Evolutionary conservation across 1,284 basidiomycete genomes (phyloP).

Genomic region (Cystobasidium slooffiae): DNA sequence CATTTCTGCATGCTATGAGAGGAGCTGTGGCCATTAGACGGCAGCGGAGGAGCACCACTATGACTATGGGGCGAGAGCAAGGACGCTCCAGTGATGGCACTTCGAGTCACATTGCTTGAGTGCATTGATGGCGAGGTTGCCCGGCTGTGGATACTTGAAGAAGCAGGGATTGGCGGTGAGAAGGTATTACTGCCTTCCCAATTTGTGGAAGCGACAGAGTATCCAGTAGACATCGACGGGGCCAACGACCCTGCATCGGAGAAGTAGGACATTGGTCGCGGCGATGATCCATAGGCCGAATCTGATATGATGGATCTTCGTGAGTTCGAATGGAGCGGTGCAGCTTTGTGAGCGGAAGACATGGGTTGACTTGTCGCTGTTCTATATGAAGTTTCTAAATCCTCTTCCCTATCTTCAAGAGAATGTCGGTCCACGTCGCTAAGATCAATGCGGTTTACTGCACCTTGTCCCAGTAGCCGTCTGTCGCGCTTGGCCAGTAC

Average conservation of each 20-base stretch:
- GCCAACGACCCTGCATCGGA: conserved; percentile 17
- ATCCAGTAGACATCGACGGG: conserved; percentile 1
- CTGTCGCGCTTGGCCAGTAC: conserved; percentile 71
- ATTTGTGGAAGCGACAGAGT: conserved; percentile 18
- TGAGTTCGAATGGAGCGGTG: background rate
- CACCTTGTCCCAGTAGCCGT: conserved; percentile 71
- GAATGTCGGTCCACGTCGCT: conserved; percentile 51
- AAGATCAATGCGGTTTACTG: conserved; percentile 59
- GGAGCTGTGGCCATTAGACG: background rate
- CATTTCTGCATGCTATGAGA: background rate
- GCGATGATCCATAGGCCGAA: background rate
- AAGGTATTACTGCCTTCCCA: conserved; percentile 32
- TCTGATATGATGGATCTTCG: background rate
- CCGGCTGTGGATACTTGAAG: background rate
- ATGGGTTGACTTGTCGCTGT: conserved; percentile 1
- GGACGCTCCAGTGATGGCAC: background rate
- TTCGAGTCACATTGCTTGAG: background rate
- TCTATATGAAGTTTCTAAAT: background rate
- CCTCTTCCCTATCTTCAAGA: conserved; percentile 1
- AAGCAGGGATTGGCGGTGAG: background rate
- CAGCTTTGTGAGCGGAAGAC: background rate
- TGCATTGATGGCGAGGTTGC: conserved; percentile 1
- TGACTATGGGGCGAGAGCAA: background rate
- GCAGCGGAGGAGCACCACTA: background rate
- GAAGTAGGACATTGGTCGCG: conserved; percentile 10